Base-by-base conservation (phyloP, 192 early-diverging fungal species). In the Linnemannia schmuckeri region DNA sequence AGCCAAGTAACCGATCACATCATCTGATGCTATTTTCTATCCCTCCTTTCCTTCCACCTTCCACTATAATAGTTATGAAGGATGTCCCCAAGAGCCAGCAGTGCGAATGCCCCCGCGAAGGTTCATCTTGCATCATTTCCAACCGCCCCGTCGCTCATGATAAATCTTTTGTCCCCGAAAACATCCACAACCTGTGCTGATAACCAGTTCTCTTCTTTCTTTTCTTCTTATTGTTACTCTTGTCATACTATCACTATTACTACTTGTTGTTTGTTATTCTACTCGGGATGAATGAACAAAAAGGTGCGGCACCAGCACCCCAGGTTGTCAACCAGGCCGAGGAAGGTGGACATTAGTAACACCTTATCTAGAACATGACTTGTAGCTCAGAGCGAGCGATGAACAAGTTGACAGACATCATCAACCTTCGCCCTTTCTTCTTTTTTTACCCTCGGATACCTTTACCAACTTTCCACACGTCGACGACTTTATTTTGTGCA, bases 81-180 rank as follows among this genome's bases (percentile, higher is more conserved):
- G 77, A 85, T 40, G 77, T 85, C 42, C 82, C 82, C 52, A 79
- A 79, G 77, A 72, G 52, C 69, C 82, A 85, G 69, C 82, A 72
- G 41, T 85, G 82, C 74, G 77, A 79, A 55, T 79, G 82, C 82
- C 82, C 82, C n/a, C 77, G 77, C 55, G 82, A 85, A 78, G 77
- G 77, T 70, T 70, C 30, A 76, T 79, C 82, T 55, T 85, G 82
- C 82, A 70, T 85, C 73, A 44, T 85, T 76, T 79, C 72, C 52
- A 85, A 79, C 72, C 82, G 61, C 10, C 72, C 82, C 27, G 40
- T 37, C n/a, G 18, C 30, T 6, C 24, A 57, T 76, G 76, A 78
- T 49, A 63, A 72, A 40, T 24, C 42, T 44, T 42, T 35, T 68
- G 72, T 24, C 47, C 38, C 42, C 40, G 42, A 40, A 44, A n/a